A percentile compares a stretch with the other conserved stretches of the same genome.
Evolutionary conservation across 192 early-diverging fungal genomes (phyloP).

Genomic region (Dimargaris cristalligena): DNA sequence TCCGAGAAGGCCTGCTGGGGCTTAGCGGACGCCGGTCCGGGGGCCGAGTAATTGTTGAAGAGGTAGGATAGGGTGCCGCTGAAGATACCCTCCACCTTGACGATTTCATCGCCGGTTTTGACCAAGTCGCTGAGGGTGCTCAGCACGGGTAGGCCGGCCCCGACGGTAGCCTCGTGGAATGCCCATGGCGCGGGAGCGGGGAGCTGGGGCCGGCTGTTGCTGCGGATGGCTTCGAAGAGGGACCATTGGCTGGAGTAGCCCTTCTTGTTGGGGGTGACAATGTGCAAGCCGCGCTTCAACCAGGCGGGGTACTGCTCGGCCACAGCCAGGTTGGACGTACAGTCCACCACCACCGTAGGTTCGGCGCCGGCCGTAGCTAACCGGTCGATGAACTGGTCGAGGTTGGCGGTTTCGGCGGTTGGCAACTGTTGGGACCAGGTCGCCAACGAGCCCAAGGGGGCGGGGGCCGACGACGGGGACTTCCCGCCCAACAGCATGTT

Average conservation of each 20-base stretch:
- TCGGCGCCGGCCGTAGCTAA: conserved; percentile 27
- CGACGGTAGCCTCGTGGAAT: conserved; percentile 92
- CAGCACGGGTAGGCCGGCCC: conserved; percentile 90
- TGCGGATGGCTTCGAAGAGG: conserved; percentile 55
- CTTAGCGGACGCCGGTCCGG: conserved; percentile 18
- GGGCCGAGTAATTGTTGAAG: conserved; percentile 89
- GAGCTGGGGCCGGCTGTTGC: conserved; percentile 18
- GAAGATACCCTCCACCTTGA: conserved; percentile 91
- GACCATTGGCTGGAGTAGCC: conserved; percentile 60
- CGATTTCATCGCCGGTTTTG: conserved; percentile 80
- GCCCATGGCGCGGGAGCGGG: conserved; percentile 28
- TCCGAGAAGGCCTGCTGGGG: conserved; percentile 60
- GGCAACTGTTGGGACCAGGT: conserved; percentile 27
- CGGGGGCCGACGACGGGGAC: background rate
- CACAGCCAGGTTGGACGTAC: conserved; percentile 67
- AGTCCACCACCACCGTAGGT: conserved; percentile 71
- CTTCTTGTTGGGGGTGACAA: conserved; percentile 99
- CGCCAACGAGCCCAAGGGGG: conserved; percentile 31
- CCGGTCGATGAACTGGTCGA: conserved; percentile 36
- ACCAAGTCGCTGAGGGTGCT: conserved; percentile 80
- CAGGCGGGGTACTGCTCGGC: conserved; percentile 71
- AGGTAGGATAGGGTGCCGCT: conserved; percentile 95
- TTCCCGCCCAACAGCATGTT: conserved; percentile 41
- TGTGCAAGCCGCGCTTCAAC: conserved; percentile 57
- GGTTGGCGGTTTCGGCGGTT: conserved; percentile 31